These are phyloP conservation scores for Cyanophora paradoxa DNA, from an alignment of 78 protist genomes.

Conservation along the genomic window DNA sequence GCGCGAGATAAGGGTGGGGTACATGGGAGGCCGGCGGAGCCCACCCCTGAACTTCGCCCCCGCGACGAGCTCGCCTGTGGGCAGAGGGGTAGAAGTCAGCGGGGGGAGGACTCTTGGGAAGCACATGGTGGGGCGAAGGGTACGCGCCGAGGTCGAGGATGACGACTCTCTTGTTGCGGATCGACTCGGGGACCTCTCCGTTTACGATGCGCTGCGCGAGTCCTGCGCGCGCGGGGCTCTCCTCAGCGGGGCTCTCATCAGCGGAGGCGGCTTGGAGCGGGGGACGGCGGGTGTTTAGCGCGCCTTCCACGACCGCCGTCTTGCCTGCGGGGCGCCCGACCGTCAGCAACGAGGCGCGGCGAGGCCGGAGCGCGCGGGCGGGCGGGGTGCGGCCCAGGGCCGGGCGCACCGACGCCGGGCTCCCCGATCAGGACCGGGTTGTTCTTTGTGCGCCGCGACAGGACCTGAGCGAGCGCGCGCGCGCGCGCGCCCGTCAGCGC, in stretches of 20 bases:
- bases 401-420: constrained; percentile 78
- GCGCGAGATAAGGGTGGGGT: no score
- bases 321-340: no score
- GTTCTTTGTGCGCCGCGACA: constrained; percentile 85
- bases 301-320: constrained; percentile 94
- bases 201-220: constrained; percentile 91
- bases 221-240: constrained; percentile 93
- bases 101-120: no score
- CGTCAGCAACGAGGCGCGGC: no score
- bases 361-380: no score
- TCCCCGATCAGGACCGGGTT: constrained; percentile 93
- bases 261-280: no score
- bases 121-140: no score
- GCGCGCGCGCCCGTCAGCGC: neutral
- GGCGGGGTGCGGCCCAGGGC: no score
- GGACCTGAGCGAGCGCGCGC: constrained; percentile 17
- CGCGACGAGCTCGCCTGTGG: constrained; percentile 92
- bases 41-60: constrained; percentile 91
- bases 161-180: constrained; percentile 55
- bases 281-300: no score
- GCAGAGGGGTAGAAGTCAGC: constrained; percentile 58
- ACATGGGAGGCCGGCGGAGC: no score
- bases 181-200: constrained; percentile 93
- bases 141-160: no score
- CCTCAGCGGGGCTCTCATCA: no score